A percentile compares a stretch with the other conserved stretches of the same genome.
Evolutionary conservation across 2,329 filamentous ascomycete genomes (phyloP).

Genomic region (Pestalotiopsis sp.): DNA sequence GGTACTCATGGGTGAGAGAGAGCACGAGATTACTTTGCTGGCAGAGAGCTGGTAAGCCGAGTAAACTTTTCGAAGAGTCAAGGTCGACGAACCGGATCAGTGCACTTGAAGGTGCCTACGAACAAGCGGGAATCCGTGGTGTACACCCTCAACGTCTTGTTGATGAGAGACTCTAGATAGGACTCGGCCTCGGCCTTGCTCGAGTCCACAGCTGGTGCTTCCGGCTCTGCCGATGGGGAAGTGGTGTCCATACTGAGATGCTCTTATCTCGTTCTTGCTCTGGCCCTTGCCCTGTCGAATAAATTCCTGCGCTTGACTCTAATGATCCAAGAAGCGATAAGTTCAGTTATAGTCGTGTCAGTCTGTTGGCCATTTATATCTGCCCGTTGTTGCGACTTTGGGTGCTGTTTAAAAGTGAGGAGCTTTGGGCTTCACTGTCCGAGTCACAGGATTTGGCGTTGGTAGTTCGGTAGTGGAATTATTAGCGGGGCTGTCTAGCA

Average conservation of each 20-base stretch:
- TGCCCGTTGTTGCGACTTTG: neutral
- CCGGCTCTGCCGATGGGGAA: neutral
- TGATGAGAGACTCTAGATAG: conserved; percentile 70
- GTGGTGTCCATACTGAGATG: neutral
- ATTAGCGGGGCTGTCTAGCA: conserved; percentile 6
- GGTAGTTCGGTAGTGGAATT: neutral
- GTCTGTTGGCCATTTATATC: neutral
- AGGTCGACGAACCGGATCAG: conserved; percentile 76
- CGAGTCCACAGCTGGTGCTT: neutral
- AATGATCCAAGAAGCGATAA: neutral
- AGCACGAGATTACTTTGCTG: conserved; percentile 91
- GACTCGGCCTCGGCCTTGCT: conserved; percentile 51
- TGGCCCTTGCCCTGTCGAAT: neutral
- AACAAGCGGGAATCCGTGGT: conserved; percentile 87
- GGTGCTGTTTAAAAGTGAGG: neutral
- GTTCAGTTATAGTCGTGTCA: neutral
- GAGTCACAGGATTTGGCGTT: conserved; percentile 5
- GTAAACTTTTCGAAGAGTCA: too few species aligned
- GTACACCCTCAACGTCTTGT: conserved; percentile 77
- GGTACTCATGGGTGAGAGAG: conserved; percentile 85
- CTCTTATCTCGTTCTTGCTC: neutral
- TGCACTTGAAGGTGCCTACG: conserved; percentile 90
- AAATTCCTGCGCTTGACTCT: neutral
- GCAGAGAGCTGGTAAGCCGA: neutral
- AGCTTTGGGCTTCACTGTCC: neutral